These are phyloP conservation scores for Trichophyton equinum DNA, from an alignment of 2,329 filamentous ascomycete genomes.

Conservation along the genomic window DNA sequence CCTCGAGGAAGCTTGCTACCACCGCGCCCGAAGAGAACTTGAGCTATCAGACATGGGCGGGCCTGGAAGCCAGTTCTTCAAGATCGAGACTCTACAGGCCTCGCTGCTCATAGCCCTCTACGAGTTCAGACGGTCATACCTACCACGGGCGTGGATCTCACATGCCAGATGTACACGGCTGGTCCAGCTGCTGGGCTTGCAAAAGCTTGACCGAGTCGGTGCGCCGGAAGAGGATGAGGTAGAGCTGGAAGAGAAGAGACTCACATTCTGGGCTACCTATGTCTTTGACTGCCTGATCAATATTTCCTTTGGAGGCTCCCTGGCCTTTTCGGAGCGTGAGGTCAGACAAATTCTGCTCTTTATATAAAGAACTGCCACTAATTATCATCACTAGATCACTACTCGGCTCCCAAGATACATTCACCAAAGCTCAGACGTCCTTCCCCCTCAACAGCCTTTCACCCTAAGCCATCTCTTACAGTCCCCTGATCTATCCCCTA, in stretches of 20 bases:
- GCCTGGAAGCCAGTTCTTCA: constrained; percentile 1
- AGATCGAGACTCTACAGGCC: constrained; percentile 5
- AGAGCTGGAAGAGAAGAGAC: constrained; percentile 4
- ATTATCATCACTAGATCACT: background rate
- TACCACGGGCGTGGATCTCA: constrained; percentile 4
- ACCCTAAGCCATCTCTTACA: constrained; percentile 3
- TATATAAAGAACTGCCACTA: background rate
- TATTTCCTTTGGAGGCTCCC: constrained; percentile 4
- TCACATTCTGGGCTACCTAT: constrained; percentile 5
- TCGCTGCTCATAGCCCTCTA: constrained; percentile 1
- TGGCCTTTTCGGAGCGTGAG: constrained; percentile 4
- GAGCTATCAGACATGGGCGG: constrained; percentile 6
- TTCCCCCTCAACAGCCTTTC: background rate
- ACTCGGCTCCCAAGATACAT: constrained; percentile 2
- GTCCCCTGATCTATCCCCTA: background rate
- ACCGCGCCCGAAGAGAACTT: constrained; percentile 4
- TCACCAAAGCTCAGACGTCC: background rate
- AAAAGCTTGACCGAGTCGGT: background rate
- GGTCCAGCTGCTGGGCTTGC: constrained; percentile 1
- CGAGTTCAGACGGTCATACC: constrained; percentile 3
- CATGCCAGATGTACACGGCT: constrained; percentile 3
- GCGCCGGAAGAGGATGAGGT: background rate
- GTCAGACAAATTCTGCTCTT: background rate
- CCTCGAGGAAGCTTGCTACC: constrained; percentile 6
- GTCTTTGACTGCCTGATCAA: constrained; percentile 4